Base-by-base conservation (phyloP, 148 eudicot species). In the Silene uniflora region DNA sequence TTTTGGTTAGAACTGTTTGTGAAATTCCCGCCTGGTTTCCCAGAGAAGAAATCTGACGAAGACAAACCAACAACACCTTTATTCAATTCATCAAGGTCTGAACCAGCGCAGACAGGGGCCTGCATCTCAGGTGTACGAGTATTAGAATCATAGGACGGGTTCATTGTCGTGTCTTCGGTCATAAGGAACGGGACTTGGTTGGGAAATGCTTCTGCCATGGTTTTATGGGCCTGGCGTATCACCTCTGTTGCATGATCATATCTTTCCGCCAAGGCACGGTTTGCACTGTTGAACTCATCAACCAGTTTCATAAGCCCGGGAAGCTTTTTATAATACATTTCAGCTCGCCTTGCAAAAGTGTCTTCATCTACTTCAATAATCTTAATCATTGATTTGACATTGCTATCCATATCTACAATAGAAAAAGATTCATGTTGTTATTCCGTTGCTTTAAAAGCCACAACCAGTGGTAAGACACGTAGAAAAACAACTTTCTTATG, bases 221-320 rank as follows among this genome's bases (percentile, higher is more conserved):
- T 91, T 23, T 65, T 79, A 62, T 92, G 99, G 8, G 99, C 99
- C 76, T 96, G 99, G 42, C 93, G 87, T 72, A 96, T 88, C 32
- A 87, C 94, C 61, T 83, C 83, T 16, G 90, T 94, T 25, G 98
- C 97, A 71, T 94, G 87, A 82, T 90, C 97, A 56, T 94, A 94
- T 79, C 98, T 87, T 79, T 94, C 98, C 22, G 98, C 98, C 84
- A 94, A 82, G 60, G 98, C 97, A 73, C 98, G 95, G 68, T 94
- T 91, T 61, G 97, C 98, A 39, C 97, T 79, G 63, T 94, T 91
- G 80, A 94, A 94, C 68, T 94, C 98, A 83, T 94, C 98, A 55
- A 94, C 98, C 73, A 91, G 21, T 79, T 87, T 90, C 98, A 91
- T 91, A 27, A 94, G 95, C 81, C 91, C 98, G 0, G 98, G 98